Conservation (phyloP, 1,284 basidiomycete genomes). For the Austroboletus niveus region DNA sequence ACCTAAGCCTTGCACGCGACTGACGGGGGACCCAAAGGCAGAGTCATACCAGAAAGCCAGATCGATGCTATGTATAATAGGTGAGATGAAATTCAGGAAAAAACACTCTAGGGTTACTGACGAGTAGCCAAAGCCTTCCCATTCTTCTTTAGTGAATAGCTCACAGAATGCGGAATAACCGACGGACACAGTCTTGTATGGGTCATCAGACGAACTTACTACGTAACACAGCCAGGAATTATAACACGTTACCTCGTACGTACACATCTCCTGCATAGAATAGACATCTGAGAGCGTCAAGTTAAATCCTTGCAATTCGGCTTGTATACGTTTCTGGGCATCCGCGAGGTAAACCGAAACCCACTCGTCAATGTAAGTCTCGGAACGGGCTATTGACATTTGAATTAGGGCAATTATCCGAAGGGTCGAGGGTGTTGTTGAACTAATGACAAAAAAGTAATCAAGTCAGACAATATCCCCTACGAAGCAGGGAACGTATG, state of each 20-base stretch:
- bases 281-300: constrained; percentile 73
- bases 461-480: constrained; percentile 72
- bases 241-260: constrained; percentile 66
- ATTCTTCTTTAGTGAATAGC: constrained; percentile 87
- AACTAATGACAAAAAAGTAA: constrained; percentile 41
- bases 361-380: constrained; percentile 59
- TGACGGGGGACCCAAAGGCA: constrained; percentile 75
- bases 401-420: constrained; percentile 52
- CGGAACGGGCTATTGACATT: constrained; percentile 28
- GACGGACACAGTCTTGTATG: constrained; percentile 74
- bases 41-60: constrained; percentile 62
- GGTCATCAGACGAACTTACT: not conserved
- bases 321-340: constrained; percentile 62
- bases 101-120: constrained; percentile 35
- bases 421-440: constrained; percentile 32
- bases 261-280: constrained; percentile 75
- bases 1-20: constrained; percentile 79
- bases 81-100: not conserved
- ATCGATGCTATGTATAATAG: constrained; percentile 6
- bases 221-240: no score
- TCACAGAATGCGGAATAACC: constrained; percentile 90
- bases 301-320: constrained; percentile 57
- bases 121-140: constrained; percentile 86
- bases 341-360: constrained; percentile 66
- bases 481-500: no score